These are phyloP conservation scores for Luzula sylvatica DNA, from an alignment of 176 grass and related monocot genomes.

Conservation along the genomic window DNA sequence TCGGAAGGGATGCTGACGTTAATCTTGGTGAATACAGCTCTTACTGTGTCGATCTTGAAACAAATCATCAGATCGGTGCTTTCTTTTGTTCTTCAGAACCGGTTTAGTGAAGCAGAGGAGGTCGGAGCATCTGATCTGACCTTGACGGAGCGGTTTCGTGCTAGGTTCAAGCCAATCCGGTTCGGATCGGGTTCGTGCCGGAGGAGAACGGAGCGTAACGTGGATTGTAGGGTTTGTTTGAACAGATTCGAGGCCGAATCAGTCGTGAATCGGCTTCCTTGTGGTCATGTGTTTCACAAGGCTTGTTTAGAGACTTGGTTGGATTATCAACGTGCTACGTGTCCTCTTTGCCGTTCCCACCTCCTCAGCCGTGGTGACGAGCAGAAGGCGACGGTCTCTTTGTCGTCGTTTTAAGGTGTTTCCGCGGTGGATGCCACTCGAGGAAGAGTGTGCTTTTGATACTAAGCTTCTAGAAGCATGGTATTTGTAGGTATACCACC, in stretches of 20 bases:
- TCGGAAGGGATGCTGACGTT: constrained; percentile 52
- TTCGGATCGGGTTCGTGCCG: constrained; percentile 28
- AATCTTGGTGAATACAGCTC: constrained; percentile 51
- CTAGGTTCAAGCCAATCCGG: constrained; percentile 34
- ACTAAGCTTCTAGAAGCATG: constrained; percentile 1
- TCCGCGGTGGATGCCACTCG: background rate
- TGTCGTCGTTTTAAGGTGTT: constrained; percentile 6
- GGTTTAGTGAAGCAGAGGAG: background rate
- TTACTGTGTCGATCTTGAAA: constrained; percentile 44
- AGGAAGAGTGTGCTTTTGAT: constrained; percentile 10
- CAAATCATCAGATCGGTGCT: constrained; percentile 30
- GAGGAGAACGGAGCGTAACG: background rate
- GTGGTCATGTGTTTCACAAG: constrained; percentile 79
- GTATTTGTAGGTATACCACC: background rate
- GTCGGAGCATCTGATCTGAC: background rate
- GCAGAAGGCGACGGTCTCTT: background rate
- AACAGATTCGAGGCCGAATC: constrained; percentile 54
- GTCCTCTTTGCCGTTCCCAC: constrained; percentile 58
- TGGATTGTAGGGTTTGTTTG: constrained; percentile 64
- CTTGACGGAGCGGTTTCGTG: constrained; percentile 56
- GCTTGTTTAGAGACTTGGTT: constrained; percentile 75
- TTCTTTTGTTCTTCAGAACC: constrained; percentile 34
- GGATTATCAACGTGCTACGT: constrained; percentile 65
- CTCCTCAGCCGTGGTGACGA: constrained; percentile 24
- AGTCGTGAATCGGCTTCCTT: constrained; percentile 64